phyloP scores from a whole-genome alignment of 2,329 filamentous ascomycete genomes.

The Colletotrichum scovillei region DNA sequence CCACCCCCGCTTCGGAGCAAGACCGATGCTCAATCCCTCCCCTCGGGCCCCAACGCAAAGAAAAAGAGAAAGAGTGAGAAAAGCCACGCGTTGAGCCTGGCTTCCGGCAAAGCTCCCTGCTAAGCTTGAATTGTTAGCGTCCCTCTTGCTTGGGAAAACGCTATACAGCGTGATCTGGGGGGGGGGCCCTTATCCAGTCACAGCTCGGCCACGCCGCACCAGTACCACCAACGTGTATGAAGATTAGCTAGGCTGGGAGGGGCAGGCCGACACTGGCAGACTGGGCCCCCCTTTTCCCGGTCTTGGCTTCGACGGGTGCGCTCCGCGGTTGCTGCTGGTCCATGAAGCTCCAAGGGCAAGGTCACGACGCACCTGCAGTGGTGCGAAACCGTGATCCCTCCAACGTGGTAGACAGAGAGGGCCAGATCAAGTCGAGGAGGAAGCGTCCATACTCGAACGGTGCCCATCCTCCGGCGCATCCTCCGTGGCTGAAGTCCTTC shows the following conservation, averaged over 20 bases:
- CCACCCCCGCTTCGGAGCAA: background rate
- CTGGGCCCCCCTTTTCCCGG: background rate
- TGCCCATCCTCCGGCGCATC: constrained; percentile 23
- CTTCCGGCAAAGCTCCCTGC: constrained; percentile 6
- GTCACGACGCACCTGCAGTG: constrained; percentile 27
- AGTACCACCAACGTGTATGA: background rate
- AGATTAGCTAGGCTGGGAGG: constrained; percentile 4
- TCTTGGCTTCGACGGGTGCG: constrained; percentile 20
- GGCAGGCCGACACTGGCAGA: background rate
- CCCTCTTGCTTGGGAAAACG: constrained; percentile 12
- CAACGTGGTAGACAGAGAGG: background rate
- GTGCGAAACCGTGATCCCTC: constrained; percentile 21
- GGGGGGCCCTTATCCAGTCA: background rate
- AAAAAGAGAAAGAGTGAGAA: background rate
- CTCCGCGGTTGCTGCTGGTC: constrained; percentile 21
- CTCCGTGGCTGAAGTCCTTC: constrained; percentile 14
- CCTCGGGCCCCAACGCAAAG: background rate
- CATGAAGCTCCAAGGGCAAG: background rate
- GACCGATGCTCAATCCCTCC: background rate
- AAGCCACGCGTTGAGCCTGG: constrained; percentile 14
- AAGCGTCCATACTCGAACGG: constrained; percentile 26
- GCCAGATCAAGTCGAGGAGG: background rate
- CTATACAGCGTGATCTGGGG: background rate
- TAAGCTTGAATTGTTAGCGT: constrained; percentile 34
- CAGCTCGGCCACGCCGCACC: constrained; percentile 1